Evolutionary conservation across 805 yeast species (phyloP), one percentile per base, ranked within the genome.

Genomic region (Scheffersomyces spartinae): DNA sequence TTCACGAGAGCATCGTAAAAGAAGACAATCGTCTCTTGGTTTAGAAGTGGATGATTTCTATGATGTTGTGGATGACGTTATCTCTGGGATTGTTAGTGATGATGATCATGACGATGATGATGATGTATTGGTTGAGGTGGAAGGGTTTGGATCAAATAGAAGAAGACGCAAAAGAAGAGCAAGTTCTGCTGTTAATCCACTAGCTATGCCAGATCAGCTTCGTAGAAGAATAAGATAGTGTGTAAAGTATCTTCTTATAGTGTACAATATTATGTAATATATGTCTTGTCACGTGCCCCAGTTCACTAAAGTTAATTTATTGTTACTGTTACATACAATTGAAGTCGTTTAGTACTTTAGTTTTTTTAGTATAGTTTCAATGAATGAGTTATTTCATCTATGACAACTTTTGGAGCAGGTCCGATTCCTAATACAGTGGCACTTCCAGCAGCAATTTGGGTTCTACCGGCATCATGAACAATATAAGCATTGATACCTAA

Each of bases 351-450:
- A n/a, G n/a, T n/a, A n/a, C n/a, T n/a, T n/a, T n/a, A n/a, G n/a
- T n/a, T n/a, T n/a, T n/a, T n/a, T 40, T 52, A 84, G 43, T 80
- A 83, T 31, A 88, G 57, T 46, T 78, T 82, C 40, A 88, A 61
- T 14, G 66, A 75, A 9, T 82, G 77, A 1, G 97, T 86, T 28
- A 88, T 72, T 45, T 75, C 72, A 47, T 91, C 95, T 32, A 88
- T 50, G 0, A 77, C 73, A 0, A 64, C 39, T 36, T 75, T 82
- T 13, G 97, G 96, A 11, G 95, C 97, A 1, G 99, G 99, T 0
- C 99, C 99, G 15, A 91, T 48, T 1, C 97, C 98, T n/a, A 91
- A 55, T 2, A 91, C 97, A 0, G 98, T 91, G 2, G 94, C 93
- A 31, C 91, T 76, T 1, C 97, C 97, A 5, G 95, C 80, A n/a